A percentile compares a stretch with the other conserved stretches of the same genome.
These are phyloP conservation scores for Murraya paniculata DNA, from an alignment of 345 rosid genomes.

Conservation along the genomic window DNA sequence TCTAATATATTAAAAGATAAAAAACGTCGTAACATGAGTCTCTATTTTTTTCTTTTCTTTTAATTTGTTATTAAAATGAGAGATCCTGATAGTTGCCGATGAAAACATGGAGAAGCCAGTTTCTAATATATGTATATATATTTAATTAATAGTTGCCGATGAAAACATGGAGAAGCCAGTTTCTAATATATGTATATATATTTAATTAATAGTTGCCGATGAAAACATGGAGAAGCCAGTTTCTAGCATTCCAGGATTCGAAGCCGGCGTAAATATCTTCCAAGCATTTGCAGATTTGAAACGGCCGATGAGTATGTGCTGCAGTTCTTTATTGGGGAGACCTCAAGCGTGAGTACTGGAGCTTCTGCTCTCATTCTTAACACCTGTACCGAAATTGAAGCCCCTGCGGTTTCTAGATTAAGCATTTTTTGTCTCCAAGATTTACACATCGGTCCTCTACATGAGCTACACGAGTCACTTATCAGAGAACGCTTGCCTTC, in stretches of 20 bases:
- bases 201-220: not conserved
- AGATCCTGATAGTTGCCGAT: not conserved
- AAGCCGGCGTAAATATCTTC: conserved; percentile 23
- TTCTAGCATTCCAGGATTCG: conserved; percentile 18
- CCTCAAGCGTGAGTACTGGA: not conserved
- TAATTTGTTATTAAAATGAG: too few species aligned
- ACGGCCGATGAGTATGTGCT: not conserved
- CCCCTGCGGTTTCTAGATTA: conserved; percentile 20
- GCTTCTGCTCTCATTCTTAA: too few species aligned
- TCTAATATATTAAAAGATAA: too few species aligned
- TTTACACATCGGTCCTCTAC: conserved; percentile 37
- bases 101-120: conserved; percentile 12
- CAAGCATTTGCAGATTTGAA: not conserved
- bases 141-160: not conserved
- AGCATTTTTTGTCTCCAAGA: conserved; percentile 5
- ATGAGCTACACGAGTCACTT: conserved; percentile 11
- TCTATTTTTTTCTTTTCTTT: too few species aligned
- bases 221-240: conserved; percentile 12
- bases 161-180: conserved; percentile 12
- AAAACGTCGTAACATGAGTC: too few species aligned
- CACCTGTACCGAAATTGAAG: conserved; percentile 39
- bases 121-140: not conserved
- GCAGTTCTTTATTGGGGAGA: not conserved
- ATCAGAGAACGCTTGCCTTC: not conserved
- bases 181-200: not conserved